Base-by-base conservation (phyloP, 1,284 basidiomycete species). In the Rhizopogon parksii region DNA sequence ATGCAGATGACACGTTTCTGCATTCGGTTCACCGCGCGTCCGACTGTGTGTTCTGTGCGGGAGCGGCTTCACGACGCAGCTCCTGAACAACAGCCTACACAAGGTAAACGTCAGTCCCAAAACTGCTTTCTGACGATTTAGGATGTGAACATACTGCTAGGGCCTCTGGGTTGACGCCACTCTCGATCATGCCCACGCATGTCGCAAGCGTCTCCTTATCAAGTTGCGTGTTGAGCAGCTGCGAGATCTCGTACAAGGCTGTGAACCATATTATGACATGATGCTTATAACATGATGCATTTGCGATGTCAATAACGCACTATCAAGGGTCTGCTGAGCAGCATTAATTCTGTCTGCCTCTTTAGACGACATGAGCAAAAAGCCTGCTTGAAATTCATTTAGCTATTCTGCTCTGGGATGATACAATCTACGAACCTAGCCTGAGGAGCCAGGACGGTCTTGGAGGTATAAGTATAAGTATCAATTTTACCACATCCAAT, bases 231-330 rank as follows among this genome's bases (percentile, higher is more conserved):
- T 91, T 88, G 53, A 93, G 68, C 39, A 93, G 68, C 65, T 90
- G 86, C 12, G 90, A 89, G 53, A 93, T 87, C 53, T 91, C 88
- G 60, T 83, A 78, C 30, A 93, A 73, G 55, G 85, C 90, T 93
- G 57, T 42, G 24, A 24, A 32, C 25, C n/a, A 34, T 8, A 35
- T 40, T 19, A 32, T 32, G 9, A 32, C 12, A 53, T 57, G 49
- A 56, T 58, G 56, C 4, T 12, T 9, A 8, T 48, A 47, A 46
- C 30, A 52, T 11, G n/a, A 36, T 12, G 32, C 15, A 32, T 21
- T 39, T 36, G 36, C 40, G 21, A 24, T 24, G 21, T 24, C 21
- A 24, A 27, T 49, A 11, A 74, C 85, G 61, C 65, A 88, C 88
- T 87, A 62, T 90, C 87, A 11, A 90, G 72, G 1, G 87, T 89